Conservation (phyloP, 257 asterid genomes). For the Solanum virginianum region DNA sequence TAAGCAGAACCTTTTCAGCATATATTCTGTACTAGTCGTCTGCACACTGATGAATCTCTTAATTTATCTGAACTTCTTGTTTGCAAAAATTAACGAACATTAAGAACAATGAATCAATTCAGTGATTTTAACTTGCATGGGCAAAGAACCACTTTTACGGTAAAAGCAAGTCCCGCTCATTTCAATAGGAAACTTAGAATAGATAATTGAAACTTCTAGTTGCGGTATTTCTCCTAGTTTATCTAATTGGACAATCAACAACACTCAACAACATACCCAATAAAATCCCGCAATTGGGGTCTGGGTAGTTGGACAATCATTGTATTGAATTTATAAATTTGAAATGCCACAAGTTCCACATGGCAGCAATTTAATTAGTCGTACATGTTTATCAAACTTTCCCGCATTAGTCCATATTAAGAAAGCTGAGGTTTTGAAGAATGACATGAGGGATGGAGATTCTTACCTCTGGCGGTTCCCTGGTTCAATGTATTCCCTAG, state of each 20-base stretch:
- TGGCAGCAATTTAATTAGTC: neutral
- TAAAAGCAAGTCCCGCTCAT: neutral
- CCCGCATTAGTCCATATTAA: neutral
- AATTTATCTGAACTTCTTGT: neutral
- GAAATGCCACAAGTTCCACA: neutral
- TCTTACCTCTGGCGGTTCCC: slow-evolving; percentile 98
- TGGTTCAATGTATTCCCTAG: slow-evolving; percentile 93
- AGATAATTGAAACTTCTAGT: neutral
- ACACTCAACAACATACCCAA: no score
- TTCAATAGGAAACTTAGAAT: neutral
- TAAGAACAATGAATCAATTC: neutral
- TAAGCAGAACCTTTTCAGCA: neutral
- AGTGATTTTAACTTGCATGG: no score
- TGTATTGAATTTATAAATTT: neutral
- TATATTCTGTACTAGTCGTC: neutral
- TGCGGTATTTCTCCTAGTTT: neutral
- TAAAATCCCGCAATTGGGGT: no score
- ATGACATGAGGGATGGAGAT: neutral
- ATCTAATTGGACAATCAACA: neutral
- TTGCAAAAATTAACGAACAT: neutral
- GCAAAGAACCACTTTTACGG: neutral
- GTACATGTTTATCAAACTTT: neutral
- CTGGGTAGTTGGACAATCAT: neutral
- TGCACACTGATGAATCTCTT: neutral
- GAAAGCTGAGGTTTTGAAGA: neutral